Base-by-base conservation (phyloP, 176 grass and related monocot species). In the Bonia amplexicaulis region DNA sequence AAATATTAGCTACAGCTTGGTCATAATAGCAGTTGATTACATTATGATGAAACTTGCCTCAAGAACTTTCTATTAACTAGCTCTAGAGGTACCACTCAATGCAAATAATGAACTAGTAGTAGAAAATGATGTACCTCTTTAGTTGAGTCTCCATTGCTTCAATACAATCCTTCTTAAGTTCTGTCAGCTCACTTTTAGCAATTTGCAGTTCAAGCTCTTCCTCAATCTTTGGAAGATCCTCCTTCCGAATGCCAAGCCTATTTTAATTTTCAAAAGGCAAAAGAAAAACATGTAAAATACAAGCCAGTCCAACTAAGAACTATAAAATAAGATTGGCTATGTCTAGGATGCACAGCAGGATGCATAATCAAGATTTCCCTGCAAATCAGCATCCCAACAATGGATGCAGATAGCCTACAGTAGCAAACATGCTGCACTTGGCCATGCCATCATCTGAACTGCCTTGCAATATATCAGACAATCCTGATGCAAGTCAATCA, bases 141-240 rank as follows among this genome's bases (percentile, higher is more conserved):
- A 96, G 84, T 89, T 92, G 93, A 73, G 84, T 65, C 73, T 96
- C 97, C 91, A 96, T 94, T 57, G 86, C 86, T 88, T 99, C 97
- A 71, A 91, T 2, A 41, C 45, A 80, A 70, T 99, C 93, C 42
- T 96, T 92, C 86, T 99, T 96, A 51, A 99, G 59, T 62, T 92
- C 90, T 7, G 80, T 57, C 74, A 99, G 80, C 53, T 96, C 86
- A 17, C 49, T 77, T 88, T 96, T 94, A 33, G 97, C 91, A 74
- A 96, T 71, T 89, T 99, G 69, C 80, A 96, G 61, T 71, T 99
- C 97, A 75, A 99, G 52, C 61, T 90, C 74, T 84, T 91, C 74
- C 80, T 94, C 97, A 1, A 94, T 88, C 84, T 99, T 96, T 27
- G 97, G 97, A 72, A 99, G 87, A 77, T 99, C 91, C 79, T 99